These are phyloP conservation scores for Lipomyces chichibuensis DNA, from an alignment of 805 yeast genomes.

Conservation along the genomic window DNA sequence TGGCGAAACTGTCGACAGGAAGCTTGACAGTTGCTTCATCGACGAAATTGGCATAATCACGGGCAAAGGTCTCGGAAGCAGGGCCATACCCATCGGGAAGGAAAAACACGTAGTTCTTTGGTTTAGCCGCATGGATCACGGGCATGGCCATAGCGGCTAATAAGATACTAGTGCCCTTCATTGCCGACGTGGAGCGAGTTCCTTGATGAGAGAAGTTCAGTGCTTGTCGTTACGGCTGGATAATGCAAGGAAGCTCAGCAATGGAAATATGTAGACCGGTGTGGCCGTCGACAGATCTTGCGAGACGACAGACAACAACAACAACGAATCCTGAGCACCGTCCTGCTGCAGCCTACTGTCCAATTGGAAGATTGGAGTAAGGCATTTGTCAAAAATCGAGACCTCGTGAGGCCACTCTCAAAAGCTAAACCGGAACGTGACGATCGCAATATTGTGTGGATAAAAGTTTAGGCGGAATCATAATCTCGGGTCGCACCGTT, in stretches of 20 bases:
- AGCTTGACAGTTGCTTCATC: constrained; percentile 41
- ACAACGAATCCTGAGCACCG: not conserved
- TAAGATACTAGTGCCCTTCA: not conserved
- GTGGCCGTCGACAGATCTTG: not conserved
- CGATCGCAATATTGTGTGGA: no score
- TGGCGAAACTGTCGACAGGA: constrained; percentile 58
- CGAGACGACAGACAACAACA: not conserved
- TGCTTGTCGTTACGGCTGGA: not conserved
- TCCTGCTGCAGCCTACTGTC: not conserved
- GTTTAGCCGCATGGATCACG: constrained; percentile 8
- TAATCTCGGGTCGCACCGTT: not conserved
- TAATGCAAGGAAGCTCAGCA: not conserved
- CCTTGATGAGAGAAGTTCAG: no score
- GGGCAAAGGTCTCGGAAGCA: constrained; percentile 36
- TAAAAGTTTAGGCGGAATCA: not conserved
- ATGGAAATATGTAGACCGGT: not conserved
- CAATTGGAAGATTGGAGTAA: not conserved
- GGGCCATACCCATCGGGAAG: constrained; percentile 37
- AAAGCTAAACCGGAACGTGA: not conserved
- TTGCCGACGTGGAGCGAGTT: not conserved
- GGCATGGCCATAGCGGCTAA: not conserved
- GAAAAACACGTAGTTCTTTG: constrained; percentile 31
- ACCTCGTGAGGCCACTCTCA: not conserved
- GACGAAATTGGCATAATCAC: constrained; percentile 30
- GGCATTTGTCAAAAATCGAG: not conserved